phyloP scores from a whole-genome alignment of 257 asterid species.

The Petunia axillaris region DNA sequence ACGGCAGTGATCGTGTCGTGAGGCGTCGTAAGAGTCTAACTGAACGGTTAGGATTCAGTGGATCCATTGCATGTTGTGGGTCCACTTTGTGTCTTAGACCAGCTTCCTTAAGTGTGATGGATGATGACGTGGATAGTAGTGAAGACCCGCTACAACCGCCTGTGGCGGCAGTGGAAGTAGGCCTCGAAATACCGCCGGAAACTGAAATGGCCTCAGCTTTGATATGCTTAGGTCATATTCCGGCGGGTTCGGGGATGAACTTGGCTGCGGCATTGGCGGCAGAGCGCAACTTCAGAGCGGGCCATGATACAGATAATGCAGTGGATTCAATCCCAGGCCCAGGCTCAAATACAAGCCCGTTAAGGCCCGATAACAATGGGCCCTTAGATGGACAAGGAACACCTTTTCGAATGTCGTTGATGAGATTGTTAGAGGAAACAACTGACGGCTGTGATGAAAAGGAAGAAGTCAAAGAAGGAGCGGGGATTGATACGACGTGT shows the following conservation, averaged over 20 bases:
- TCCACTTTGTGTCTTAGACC: constrained; percentile 59
- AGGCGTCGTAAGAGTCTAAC: constrained; percentile 60
- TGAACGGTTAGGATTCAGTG: constrained; percentile 72
- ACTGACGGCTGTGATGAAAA: constrained; percentile 53
- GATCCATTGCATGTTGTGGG: constrained; percentile 62
- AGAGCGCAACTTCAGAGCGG: constrained; percentile 72
- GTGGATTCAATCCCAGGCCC: neutral
- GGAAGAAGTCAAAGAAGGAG: constrained; percentile 28
- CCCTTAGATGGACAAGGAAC: constrained; percentile 36
- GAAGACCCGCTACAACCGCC: constrained; percentile 29
- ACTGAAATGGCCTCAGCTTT: constrained; percentile 28
- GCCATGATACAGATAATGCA: constrained; percentile 40
- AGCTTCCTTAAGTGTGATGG: constrained; percentile 47
- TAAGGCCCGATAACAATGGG: constrained; percentile 13
- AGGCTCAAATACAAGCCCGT: constrained; percentile 27
- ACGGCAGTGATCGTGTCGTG: constrained; percentile 51
- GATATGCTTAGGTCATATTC: constrained; percentile 43
- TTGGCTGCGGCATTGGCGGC: constrained; percentile 87
- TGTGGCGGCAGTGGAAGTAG: constrained; percentile 24
- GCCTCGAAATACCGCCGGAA: constrained; percentile 25
- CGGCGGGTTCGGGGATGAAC: constrained; percentile 62
- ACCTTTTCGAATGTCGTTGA: constrained; percentile 73
- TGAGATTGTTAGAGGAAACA: constrained; percentile 80
- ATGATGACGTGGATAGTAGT: constrained; percentile 34
- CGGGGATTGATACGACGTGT: constrained; percentile 64